A percentile compares a stretch with the other conserved stretches of the same genome.
These are phyloP conservation scores for Sindora glabra DNA, from an alignment of 306 rosid genomes.

Conservation along the genomic window DNA sequence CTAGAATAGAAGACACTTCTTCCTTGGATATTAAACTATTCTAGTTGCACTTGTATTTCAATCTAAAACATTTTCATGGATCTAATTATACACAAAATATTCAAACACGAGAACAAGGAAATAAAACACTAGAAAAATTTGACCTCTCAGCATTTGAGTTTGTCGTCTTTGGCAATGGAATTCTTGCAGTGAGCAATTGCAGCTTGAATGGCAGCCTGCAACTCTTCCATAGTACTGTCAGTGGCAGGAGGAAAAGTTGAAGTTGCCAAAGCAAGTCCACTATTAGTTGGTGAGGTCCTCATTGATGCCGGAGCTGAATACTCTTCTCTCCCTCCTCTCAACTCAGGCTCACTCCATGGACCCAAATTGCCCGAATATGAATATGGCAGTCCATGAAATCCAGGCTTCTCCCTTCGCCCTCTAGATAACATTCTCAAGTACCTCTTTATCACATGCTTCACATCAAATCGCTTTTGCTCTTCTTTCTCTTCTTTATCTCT, in stretches of 20 bases:
- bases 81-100: not conserved
- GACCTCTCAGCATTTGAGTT: conserved; percentile 25
- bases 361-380: conserved; percentile 35
- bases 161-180: conserved; percentile 63
- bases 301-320: conserved; percentile 93
- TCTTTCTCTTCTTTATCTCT: conserved; percentile 29
- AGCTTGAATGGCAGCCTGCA: conserved; percentile 97
- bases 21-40: not conserved
- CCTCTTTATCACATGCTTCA: conserved; percentile 53
- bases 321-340: conserved; percentile 57
- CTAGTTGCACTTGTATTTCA: not conserved
- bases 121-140: not conserved
- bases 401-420: conserved; percentile 43
- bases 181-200: conserved; percentile 99
- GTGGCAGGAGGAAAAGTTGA: conserved; percentile 38
- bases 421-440: conserved; percentile 52
- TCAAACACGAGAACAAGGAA: too few relatives aligned
- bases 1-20: too few relatives aligned
- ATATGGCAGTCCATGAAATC: conserved; percentile 27
- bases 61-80: conserved; percentile 12
- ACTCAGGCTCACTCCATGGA: conserved; percentile 18
- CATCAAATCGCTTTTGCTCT: conserved; percentile 31
- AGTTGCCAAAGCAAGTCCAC: conserved; percentile 60
- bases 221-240: conserved; percentile 94
- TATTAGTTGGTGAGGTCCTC: conserved; percentile 86